Evolutionary conservation across 768 basidiomycete species (phyloP), one percentile per base, ranked within the genome.

Genomic region (Lepiota subincarnata): DNA sequence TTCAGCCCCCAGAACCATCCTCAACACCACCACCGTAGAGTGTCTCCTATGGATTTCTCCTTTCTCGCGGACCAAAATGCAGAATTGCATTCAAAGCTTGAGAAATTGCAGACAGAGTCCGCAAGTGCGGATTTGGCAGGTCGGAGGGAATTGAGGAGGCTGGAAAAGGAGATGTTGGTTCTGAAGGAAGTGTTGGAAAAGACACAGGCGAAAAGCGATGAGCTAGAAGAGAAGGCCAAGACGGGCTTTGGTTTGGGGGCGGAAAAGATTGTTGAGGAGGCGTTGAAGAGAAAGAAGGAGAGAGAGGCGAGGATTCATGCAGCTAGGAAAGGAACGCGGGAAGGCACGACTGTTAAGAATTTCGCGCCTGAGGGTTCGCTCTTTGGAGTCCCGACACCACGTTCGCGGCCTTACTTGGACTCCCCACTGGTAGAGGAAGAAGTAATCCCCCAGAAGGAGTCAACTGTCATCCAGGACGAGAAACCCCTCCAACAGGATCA

Each of bases 41-140:
- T 88, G 50, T 82, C 85, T 3, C 82, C 83, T 1, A 70, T 78
- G 13, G 89, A 91, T 54, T 75, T 93, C 22, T 80, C 83, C 2
- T 73, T 79, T 6, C 80, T 93, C 39, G 80, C 87, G 0, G 87
- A 90, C 62, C 90, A 94, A 68, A 94, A 94, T 60, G 82, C 84
- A 0, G 89, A 93, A 57, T 82, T 94, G 13, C 69, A 89, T 3
- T 69, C 76, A 20, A 89, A 90, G 58, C 75, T 94, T 4, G 86
- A 92, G 67, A 77, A 78, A 55, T 76, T 94, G 8, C 87, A 93
- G 64, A 66, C 76, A 1, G 90, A 92, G 55, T 82, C 89, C 13
- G 67, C 66, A 10, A 77, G 78, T 40, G 75, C 85, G 1, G 89
- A 93, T 59, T 77, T 78, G 35, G 73, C 77, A 1, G 89, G 91